Evolutionary conservation across 495 filamentous ascomycete species (phyloP).

Genomic region (Xylaria flabelliformis): DNA sequence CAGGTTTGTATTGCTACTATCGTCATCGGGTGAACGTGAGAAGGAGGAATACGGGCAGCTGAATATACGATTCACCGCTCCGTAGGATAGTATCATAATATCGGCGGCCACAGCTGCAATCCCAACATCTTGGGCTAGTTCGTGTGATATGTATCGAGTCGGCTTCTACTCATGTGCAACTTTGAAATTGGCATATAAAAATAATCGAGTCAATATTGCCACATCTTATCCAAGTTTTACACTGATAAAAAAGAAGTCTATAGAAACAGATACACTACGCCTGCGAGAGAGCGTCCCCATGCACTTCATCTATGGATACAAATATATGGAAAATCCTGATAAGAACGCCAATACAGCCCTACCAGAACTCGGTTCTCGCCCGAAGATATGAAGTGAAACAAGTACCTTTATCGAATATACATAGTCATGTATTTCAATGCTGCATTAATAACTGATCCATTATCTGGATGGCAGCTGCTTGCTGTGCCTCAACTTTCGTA

Average conservation of each 20-base stretch:
- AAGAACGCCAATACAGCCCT: not conserved
- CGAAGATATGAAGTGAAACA: not conserved
- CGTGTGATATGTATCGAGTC: not conserved
- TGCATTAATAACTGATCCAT: slow-evolving; percentile 34
- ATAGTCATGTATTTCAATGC: not conserved
- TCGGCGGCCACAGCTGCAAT: too few species aligned
- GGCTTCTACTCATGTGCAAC: not conserved
- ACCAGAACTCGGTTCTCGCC: not conserved
- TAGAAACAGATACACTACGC: not conserved
- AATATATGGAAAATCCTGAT: not conserved
- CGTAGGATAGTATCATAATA: too few species aligned
- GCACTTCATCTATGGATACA: not conserved
- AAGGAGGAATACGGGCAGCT: too few species aligned
- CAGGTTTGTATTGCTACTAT: too few species aligned
- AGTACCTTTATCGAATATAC: not conserved
- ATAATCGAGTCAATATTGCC: not conserved
- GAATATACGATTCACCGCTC: too few species aligned
- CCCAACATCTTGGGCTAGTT: too few species aligned
- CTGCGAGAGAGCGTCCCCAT: not conserved
- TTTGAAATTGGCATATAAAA: not conserved
- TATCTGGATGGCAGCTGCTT: slow-evolving; percentile 27
- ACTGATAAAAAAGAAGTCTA: not conserved
- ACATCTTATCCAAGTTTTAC: not conserved
- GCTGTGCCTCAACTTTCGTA: slow-evolving; percentile 24
- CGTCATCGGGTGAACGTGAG: too few species aligned